phyloP scores from a whole-genome alignment of 805 yeast genomes.

The Spathaspora passalidarum region DNA sequence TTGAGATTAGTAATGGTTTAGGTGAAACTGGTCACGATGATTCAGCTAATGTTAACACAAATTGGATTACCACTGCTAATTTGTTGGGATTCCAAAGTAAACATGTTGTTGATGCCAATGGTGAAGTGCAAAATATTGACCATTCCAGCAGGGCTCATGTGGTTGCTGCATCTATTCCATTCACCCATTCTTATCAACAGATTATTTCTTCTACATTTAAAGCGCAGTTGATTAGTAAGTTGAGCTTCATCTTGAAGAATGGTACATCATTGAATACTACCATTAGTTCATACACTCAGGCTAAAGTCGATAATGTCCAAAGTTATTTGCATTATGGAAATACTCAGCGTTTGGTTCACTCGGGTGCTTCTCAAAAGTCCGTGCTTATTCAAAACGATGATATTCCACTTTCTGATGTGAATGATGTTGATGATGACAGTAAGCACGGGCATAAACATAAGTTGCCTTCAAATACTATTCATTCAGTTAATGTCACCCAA shows the following conservation, averaged over 20 bases:
- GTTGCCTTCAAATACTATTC: constrained; percentile 11
- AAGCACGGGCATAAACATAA: neutral
- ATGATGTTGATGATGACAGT: neutral
- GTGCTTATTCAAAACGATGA: constrained; percentile 19
- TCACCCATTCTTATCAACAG: constrained; percentile 34
- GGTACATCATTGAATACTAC: constrained; percentile 32
- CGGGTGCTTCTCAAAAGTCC: constrained; percentile 17
- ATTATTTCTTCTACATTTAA: constrained; percentile 32
- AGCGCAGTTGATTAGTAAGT: constrained; percentile 29
- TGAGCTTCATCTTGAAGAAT: constrained; percentile 35
- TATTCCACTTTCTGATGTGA: neutral
- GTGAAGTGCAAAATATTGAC: constrained; percentile 30
- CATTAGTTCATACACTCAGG: constrained; percentile 23
- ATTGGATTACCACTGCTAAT: constrained; percentile 62
- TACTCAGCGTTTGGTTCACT: constrained; percentile 29
- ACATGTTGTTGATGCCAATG: constrained; percentile 35
- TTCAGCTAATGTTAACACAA: constrained; percentile 34
- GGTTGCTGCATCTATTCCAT: constrained; percentile 37
- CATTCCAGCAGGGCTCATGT: constrained; percentile 22
- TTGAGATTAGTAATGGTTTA: constrained; percentile 55
- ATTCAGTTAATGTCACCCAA: constrained; percentile 14
- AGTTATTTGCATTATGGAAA: constrained; percentile 37
- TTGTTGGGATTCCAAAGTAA: constrained; percentile 52
- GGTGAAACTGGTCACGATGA: constrained; percentile 27
- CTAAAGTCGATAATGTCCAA: constrained; percentile 38